Evolutionary conservation across 208 protist species (phyloP).

Genomic region (Crithidia bombi): DNA sequence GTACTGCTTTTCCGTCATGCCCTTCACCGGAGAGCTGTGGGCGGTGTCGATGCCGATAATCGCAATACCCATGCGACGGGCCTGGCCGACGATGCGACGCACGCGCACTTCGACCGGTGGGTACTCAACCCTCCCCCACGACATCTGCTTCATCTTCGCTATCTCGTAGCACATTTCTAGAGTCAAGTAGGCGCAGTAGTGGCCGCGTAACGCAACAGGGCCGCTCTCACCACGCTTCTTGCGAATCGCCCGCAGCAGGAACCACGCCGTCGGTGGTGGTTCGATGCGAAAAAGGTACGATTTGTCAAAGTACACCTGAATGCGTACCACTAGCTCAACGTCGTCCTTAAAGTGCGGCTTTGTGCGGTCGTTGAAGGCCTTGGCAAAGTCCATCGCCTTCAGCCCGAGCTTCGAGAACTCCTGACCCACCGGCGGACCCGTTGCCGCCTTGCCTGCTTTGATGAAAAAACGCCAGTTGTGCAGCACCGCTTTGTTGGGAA

Average conservation of each 20-base stretch:
- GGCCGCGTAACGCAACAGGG: conserved; percentile 49
- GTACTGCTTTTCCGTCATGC: conserved; percentile 82
- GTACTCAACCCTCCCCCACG: conserved; percentile 74
- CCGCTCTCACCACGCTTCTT: conserved; percentile 88
- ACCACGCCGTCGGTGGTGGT: conserved; percentile 89
- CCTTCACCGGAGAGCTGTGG: conserved; percentile 73
- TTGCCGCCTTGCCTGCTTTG: conserved; percentile 86
- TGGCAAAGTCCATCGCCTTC: conserved; percentile 92
- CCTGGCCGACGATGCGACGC: conserved; percentile 82
- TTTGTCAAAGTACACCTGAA: conserved; percentile 94
- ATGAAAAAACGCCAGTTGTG: conserved; percentile 94
- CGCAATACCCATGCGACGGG: conserved; percentile 85
- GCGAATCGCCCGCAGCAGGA: conserved; percentile 73
- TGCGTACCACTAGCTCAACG: conserved; percentile 87
- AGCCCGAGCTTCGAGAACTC: conserved; percentile 90
- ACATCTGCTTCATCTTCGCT: conserved; percentile 89
- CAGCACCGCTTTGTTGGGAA: conserved; percentile 83
- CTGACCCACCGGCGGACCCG: conserved; percentile 89
- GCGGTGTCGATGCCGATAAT: conserved; percentile 89
- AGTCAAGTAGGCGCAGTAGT: conserved; percentile 86
- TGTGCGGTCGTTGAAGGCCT: conserved; percentile 91
- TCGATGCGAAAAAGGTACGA: conserved; percentile 87
- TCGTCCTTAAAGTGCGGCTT: conserved; percentile 90
- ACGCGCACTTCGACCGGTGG: conserved; percentile 88
- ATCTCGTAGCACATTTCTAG: conserved; percentile 93